Base-by-base conservation (phyloP, 805 yeast genomes). In the Candida tallmaniae region DNA sequence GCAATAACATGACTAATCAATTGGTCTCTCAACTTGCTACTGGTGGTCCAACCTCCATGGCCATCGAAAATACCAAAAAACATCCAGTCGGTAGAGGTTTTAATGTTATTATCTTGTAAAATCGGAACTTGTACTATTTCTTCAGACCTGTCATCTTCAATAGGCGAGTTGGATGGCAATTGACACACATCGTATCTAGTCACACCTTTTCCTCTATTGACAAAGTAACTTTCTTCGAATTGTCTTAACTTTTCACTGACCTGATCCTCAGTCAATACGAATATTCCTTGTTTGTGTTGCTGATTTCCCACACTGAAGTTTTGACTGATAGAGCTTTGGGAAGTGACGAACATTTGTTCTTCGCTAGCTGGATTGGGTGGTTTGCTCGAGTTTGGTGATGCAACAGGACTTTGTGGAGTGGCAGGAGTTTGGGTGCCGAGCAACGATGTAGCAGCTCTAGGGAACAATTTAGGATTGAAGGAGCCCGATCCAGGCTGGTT, bases 1-100 rank as follows among this genome's bases (percentile, higher is more conserved):
- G 70, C 67, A 7, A 88, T 75, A n/a, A 93, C 93, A 46, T 73
- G 75, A 36, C 77, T 76, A 19, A 93, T 78, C 44, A 93, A 67
- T 44, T 78, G 78, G 44, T 87, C 93, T 41, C 95, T 72, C 41
- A 93, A 70, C 54, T 80, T 85, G n/a, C 84, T 74, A 37, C 90
- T 78, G 2, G 98, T 93, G 44, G 85, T 84, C 79, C 95, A 88
- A 15, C 98, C 98, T 3, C 95, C 88, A 59, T 93, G 98, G 9
- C 98, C 98, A 58, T 93, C 98, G 54, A 82, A 90, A 0, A 93
- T 77, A 4, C 97, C 96, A 76, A 95, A 93, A 53, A 93, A 87
- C 74, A 84, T 83, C 83, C 96, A 82, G 56, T 90, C 96, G 1
- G 62, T 70, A 45, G 48, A 62, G 48, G 57, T 71, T 68, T 44